A percentile compares a stretch with the other conserved stretches of the same genome.
Evolutionary conservation across 2,329 filamentous ascomycete species (phyloP).

Genomic region (Podosphaera fusca): DNA sequence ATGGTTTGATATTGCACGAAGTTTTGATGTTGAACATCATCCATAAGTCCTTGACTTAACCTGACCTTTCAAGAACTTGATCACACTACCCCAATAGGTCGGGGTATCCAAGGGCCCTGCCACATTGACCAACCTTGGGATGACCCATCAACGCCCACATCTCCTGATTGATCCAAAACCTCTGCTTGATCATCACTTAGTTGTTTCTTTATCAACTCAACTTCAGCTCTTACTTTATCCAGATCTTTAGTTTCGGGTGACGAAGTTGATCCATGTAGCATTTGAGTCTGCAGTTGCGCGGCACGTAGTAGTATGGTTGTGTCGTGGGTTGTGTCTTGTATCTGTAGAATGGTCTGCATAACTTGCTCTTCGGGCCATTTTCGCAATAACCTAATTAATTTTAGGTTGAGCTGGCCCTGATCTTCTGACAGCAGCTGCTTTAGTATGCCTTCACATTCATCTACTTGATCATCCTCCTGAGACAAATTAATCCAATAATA

Average conservation of each 20-base stretch:
- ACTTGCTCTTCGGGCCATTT: conserved; percentile 6
- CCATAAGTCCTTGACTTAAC: too few species aligned
- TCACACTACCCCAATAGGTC: conserved; percentile 32
- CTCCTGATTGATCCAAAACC: conserved; percentile 3
- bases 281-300: conserved; percentile 21
- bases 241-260: conserved; percentile 1
- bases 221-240: conserved; percentile 7
- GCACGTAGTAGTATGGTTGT: conserved; percentile 5
- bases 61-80: too few species aligned
- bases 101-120: conserved; percentile 30
- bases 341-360: conserved; percentile 8
- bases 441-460: conserved; percentile 11
- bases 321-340: conserved; percentile 7
- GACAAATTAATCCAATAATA: conserved; percentile 52
- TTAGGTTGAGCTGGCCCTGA: conserved; percentile 7
- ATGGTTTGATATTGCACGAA: too few species aligned
- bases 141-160: conserved; percentile 3
- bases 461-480: not conserved
- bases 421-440: conserved; percentile 7
- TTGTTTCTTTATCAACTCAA: conserved; percentile 8
- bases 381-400: conserved; percentile 4
- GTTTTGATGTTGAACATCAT: too few species aligned
- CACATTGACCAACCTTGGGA: conserved; percentile 25
- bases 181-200: conserved; percentile 4
- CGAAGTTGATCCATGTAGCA: conserved; percentile 13